Conservation (phyloP, 176 grass and related monocot species). For the Oryza officinalis region DNA sequence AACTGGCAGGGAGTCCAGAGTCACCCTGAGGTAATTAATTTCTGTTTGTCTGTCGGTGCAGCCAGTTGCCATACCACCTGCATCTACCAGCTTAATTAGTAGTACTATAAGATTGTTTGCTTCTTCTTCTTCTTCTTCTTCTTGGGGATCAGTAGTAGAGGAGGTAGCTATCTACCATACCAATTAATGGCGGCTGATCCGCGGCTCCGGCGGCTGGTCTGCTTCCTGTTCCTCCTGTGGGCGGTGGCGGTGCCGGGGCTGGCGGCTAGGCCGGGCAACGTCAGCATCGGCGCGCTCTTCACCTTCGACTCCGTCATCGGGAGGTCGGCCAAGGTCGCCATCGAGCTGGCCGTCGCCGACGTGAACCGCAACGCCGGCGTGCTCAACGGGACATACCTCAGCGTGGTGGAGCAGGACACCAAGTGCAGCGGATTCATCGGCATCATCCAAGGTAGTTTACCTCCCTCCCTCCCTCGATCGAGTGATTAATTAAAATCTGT, state of each 20-base stretch:
- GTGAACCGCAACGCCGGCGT: slow-evolving; percentile 58
- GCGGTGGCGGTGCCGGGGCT: background rate
- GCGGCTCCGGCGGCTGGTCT: slow-evolving; percentile 16
- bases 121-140: too few species aligned
- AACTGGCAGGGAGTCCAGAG: too few species aligned
- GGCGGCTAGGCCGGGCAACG: slow-evolving; percentile 15
- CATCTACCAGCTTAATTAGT: too few species aligned
- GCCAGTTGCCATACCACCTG: too few species aligned
- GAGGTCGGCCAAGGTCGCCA: slow-evolving; percentile 54
- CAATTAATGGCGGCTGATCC: too few species aligned
- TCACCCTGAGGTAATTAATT: too few species aligned
- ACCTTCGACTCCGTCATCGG: slow-evolving; percentile 88
- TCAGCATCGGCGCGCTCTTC: slow-evolving; percentile 80
- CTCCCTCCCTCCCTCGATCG: too few species aligned
- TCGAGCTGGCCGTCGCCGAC: slow-evolving; percentile 76
- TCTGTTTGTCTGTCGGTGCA: too few species aligned
- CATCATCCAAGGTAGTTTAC: slow-evolving; percentile 60
- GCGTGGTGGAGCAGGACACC: slow-evolving; percentile 55
- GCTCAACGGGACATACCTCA: slow-evolving; percentile 60
- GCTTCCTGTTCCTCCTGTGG: slow-evolving; percentile 2
- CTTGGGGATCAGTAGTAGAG: too few species aligned
- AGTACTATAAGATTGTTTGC: too few species aligned
- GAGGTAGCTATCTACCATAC: too few species aligned
- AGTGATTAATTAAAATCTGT: too few species aligned
- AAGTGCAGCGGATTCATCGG: slow-evolving; percentile 94